Conservation (phyloP, 768 basidiomycete species). For the Pisolithus sp. region DNA sequence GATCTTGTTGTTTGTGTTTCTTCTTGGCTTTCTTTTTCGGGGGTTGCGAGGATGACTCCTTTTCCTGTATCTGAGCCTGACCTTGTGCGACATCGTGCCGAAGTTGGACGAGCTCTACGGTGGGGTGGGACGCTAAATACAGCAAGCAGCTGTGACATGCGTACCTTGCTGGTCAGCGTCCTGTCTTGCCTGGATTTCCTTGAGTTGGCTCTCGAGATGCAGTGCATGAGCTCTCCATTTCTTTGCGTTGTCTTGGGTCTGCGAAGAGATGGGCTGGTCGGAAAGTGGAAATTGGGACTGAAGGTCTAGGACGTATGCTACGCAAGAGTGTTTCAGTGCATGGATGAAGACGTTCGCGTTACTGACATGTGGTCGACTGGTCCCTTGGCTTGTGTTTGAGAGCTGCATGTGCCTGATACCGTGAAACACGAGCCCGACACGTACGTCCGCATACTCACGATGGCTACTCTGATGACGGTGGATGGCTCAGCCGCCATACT, state of each 20-base stretch:
- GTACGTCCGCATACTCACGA: slow-evolving; percentile 13
- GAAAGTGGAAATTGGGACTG: slow-evolving; percentile 18
- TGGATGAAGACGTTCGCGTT: background rate
- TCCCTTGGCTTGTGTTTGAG: slow-evolving; percentile 23
- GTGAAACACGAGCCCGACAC: background rate
- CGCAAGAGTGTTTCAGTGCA: background rate
- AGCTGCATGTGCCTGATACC: slow-evolving; percentile 14
- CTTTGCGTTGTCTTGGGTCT: background rate
- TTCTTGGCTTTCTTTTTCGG: slow-evolving; percentile 25
- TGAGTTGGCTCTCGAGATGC: slow-evolving; percentile 21
- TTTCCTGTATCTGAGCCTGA: slow-evolving; percentile 5
- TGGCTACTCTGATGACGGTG: slow-evolving; percentile 16
- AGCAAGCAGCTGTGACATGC: background rate
- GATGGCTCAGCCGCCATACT: slow-evolving; percentile 2
- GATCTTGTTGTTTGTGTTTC: slow-evolving; percentile 11
- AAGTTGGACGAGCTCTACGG: slow-evolving; percentile 18
- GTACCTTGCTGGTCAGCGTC: slow-evolving; percentile 21
- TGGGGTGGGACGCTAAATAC: background rate
- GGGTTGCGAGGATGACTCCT: slow-evolving; percentile 7
- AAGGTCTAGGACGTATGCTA: slow-evolving; percentile 25
- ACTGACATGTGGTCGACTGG: slow-evolving; percentile 19
- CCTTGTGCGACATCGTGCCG: slow-evolving; percentile 9
- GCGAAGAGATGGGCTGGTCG: background rate
- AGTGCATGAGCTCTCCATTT: slow-evolving; percentile 25
- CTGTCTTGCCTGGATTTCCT: slow-evolving; percentile 12